These are phyloP conservation scores for Turritis glabra DNA, from an alignment of 345 rosid genomes.

Conservation along the genomic window DNA sequence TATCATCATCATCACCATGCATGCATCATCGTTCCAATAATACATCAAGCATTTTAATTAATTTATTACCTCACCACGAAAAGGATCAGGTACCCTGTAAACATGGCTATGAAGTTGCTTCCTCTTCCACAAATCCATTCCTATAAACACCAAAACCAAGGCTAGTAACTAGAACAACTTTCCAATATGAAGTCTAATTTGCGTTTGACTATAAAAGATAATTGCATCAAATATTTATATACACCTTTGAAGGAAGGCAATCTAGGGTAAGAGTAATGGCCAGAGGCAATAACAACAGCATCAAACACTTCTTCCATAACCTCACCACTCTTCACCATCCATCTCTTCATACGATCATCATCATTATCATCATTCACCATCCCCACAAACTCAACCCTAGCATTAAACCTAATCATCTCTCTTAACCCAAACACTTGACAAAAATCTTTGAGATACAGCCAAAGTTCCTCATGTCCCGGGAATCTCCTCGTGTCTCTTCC, in stretches of 20 bases:
- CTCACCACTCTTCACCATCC: slow-evolving; percentile 64
- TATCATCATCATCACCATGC: too few species aligned
- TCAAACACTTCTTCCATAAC: slow-evolving; percentile 70
- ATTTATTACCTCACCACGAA: slow-evolving; percentile 56
- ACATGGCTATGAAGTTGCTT: slow-evolving; percentile 83
- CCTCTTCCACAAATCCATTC: slow-evolving; percentile 79
- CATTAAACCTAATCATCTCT: slow-evolving; percentile 46
- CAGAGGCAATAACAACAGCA: slow-evolving; percentile 86
- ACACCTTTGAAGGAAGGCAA: slow-evolving; percentile 78
- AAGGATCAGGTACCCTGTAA: slow-evolving; percentile 75
- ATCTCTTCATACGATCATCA: slow-evolving; percentile 55
- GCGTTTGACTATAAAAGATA: too few species aligned
- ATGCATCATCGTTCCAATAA: too few species aligned
- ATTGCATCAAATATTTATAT: too few species aligned
- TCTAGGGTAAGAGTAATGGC: slow-evolving; percentile 76
- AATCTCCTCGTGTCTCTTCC: slow-evolving; percentile 75
- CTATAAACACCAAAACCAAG: too few species aligned
- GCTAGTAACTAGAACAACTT: too few species aligned
- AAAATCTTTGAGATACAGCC: slow-evolving; percentile 75
- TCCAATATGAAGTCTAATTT: too few species aligned
- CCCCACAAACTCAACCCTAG: slow-evolving; percentile 72
- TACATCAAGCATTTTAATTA: too few species aligned
- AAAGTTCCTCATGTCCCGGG: slow-evolving; percentile 81
- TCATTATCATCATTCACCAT: slow-evolving; percentile 43
- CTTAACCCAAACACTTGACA: slow-evolving; percentile 52